These are phyloP conservation scores for Cladosporium colombiae DNA, from an alignment of 2,329 filamentous ascomycete species.

Conservation along the genomic window DNA sequence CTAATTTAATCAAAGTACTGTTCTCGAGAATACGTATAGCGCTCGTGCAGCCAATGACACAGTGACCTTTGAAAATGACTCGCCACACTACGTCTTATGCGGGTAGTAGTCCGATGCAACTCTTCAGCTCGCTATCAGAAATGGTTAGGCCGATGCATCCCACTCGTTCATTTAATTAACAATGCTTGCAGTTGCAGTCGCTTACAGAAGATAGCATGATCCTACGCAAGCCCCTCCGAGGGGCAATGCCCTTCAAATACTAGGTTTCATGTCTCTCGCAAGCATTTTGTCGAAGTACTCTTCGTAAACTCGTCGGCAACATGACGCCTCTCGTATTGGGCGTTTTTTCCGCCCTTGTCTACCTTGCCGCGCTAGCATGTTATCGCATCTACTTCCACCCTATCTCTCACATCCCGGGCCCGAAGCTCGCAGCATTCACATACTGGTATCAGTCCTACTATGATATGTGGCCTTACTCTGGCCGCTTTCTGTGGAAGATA, in stretches of 20 bases:
- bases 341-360: neutral
- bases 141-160: neutral
- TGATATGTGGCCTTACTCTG: constrained; percentile 21
- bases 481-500: constrained; percentile 28
- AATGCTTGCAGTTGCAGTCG: neutral
- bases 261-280: neutral
- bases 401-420: constrained; percentile 38
- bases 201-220: neutral
- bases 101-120: neutral
- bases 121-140: neutral
- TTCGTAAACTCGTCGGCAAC: neutral
- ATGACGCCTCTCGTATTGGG: neutral
- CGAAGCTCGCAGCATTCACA: constrained; percentile 32
- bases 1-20: neutral
- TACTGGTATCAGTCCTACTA: constrained; percentile 34
- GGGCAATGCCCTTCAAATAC: neutral
- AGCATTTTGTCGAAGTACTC: neutral
- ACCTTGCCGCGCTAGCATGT: constrained; percentile 21
- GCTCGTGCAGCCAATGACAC: neutral
- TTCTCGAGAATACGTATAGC: neutral
- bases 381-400: constrained; percentile 40
- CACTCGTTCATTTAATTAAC: neutral
- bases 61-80: neutral
- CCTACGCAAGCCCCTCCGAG: neutral
- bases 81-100: neutral